These are phyloP conservation scores for Protomyces gravidus DNA, from an alignment of 1,139 yeast genomes.

Conservation along the genomic window DNA sequence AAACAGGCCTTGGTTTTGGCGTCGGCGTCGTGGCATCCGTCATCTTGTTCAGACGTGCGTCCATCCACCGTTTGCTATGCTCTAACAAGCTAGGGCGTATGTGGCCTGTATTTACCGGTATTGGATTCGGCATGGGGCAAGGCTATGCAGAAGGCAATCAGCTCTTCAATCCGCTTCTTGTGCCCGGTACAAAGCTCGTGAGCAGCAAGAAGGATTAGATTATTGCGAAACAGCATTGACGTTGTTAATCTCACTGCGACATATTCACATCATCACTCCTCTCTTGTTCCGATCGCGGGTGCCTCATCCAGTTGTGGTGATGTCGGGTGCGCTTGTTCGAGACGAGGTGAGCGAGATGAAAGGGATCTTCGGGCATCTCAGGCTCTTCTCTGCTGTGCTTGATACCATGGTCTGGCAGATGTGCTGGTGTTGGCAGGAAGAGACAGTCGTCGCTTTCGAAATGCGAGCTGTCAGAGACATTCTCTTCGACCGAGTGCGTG, in stretches of 20 bases:
- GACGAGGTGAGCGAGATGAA: neutral
- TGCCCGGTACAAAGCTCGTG: slow-evolving; percentile 28
- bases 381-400: neutral
- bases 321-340: neutral
- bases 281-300: too few species aligned
- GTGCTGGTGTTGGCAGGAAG: neutral
- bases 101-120: slow-evolving; percentile 32
- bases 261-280: too few species aligned
- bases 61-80: neutral
- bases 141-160: slow-evolving; percentile 31
- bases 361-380: neutral
- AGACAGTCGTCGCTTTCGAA: neutral
- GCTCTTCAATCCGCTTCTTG: slow-evolving; percentile 29
- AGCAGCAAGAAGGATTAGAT: slow-evolving; percentile 12
- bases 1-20: slow-evolving; percentile 96
- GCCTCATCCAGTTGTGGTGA: neutral
- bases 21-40: slow-evolving; percentile 95
- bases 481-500: neutral
- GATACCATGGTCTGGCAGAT: neutral
- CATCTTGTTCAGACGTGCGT: slow-evolving; percentile 68
- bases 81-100: slow-evolving; percentile 28
- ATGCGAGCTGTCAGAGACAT: slow-evolving; percentile 1
- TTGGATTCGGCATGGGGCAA: slow-evolving; percentile 33
- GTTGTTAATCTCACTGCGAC: too few species aligned
- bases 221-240: too few species aligned